These are phyloP conservation scores for Chaetomiaceae sp. DNA, from an alignment of 2,329 filamentous ascomycete genomes.

Conservation along the genomic window DNA sequence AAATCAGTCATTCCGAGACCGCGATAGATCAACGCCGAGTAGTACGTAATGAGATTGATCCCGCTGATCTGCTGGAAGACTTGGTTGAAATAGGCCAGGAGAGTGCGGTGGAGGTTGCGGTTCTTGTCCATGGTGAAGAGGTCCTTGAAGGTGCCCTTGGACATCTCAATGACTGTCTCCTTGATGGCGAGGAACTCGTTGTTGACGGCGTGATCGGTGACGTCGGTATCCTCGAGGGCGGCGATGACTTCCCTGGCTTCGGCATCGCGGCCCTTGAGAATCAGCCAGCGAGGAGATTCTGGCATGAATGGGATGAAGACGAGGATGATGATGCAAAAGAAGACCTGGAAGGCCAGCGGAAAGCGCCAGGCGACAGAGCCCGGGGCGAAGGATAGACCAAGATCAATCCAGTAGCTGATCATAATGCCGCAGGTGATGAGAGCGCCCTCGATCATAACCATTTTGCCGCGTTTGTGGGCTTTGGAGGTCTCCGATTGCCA, in stretches of 20 bases:
- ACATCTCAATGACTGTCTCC: constrained; percentile 20
- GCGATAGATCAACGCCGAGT: constrained; percentile 43
- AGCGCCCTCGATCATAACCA: constrained; percentile 24
- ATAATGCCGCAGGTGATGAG: constrained; percentile 22
- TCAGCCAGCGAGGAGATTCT: constrained; percentile 50
- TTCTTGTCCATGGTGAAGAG: constrained; percentile 27
- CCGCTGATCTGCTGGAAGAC: constrained; percentile 29
- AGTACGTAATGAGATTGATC: constrained; percentile 48
- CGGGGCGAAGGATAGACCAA: constrained; percentile 18
- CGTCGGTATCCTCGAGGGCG: constrained; percentile 15
- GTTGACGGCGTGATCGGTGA: constrained; percentile 10
- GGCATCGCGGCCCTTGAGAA: constrained; percentile 29
- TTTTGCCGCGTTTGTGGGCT: constrained; percentile 21
- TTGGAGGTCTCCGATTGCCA: constrained; percentile 41
- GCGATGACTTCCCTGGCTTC: constrained; percentile 19
- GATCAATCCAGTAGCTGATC: constrained; percentile 20
- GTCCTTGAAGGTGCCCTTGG: constrained; percentile 22
- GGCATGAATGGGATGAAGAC: constrained; percentile 45
- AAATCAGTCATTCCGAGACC: constrained; percentile 25
- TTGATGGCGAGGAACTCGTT: constrained; percentile 18
- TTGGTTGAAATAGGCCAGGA: constrained; percentile 26
- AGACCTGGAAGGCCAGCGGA: constrained; percentile 46
- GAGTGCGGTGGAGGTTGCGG: constrained; percentile 25
- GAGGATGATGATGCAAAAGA: constrained; percentile 39
- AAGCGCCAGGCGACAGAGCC: constrained; percentile 49